Evolutionary conservation across 257 asterid genomes (phyloP).

Genomic region (Solanum okadae): DNA sequence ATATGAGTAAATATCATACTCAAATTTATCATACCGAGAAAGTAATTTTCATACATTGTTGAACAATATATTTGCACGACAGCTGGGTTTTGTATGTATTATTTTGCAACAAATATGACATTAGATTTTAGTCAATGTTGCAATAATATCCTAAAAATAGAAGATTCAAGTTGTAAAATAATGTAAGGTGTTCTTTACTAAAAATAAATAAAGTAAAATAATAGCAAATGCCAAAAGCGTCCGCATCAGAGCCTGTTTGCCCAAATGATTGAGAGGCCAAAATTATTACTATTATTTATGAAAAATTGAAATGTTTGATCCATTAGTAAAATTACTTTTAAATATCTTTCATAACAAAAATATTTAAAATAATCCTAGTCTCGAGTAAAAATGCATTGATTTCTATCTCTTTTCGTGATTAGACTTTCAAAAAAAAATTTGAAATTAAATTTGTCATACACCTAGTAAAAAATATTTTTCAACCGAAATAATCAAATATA

Average conservation of each 20-base stretch:
- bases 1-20: background rate
- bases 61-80: background rate
- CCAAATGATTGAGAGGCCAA: background rate
- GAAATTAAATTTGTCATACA: background rate
- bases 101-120: background rate
- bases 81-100: background rate
- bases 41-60: background rate
- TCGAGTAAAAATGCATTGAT: background rate
- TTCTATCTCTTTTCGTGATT: background rate
- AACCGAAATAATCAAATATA: no score
- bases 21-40: no score
- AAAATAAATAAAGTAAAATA: background rate
- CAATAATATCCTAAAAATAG: background rate
- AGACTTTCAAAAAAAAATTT: background rate
- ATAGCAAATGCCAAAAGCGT: background rate
- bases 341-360: background rate
- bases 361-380: no score
- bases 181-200: background rate
- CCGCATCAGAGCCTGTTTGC: background rate
- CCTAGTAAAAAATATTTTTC: background rate
- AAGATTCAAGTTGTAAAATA: background rate
- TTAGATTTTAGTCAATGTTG: background rate
- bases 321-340: background rate
- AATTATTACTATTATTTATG: background rate
- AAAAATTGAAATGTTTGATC: background rate